phyloP scores from a whole-genome alignment of 202 grass and related monocot genomes.

The Cymbopogon flexuosus region DNA sequence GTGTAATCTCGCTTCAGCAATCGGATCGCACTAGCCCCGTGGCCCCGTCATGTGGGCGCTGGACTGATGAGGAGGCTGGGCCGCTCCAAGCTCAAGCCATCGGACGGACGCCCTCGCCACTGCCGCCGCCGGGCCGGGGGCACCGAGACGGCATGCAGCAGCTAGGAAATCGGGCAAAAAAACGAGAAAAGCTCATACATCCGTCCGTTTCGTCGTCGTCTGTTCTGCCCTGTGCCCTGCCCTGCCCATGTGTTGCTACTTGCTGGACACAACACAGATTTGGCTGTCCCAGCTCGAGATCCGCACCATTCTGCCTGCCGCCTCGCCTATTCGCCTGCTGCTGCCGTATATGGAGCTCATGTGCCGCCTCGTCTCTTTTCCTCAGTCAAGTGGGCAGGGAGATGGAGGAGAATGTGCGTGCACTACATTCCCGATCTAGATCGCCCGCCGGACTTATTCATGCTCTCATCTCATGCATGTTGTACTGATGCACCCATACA shows the following conservation, averaged over 20 bases:
- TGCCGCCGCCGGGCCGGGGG: too few relatives aligned
- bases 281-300: neutral
- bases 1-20: neutral
- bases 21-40: neutral
- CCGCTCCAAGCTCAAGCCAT: neutral
- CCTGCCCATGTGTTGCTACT: neutral
- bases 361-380: neutral
- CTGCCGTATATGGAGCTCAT: neutral
- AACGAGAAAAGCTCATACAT: neutral
- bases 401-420: slow-evolving; percentile 11
- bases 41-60: neutral
- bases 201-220: neutral
- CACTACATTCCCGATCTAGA: slow-evolving; percentile 33
- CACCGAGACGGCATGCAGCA: too few relatives aligned
- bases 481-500: too few relatives aligned
- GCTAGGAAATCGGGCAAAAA: too few relatives aligned
- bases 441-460: neutral
- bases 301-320: slow-evolving; percentile 3
- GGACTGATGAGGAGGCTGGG: too few relatives aligned
- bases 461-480: neutral
- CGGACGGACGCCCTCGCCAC: neutral
- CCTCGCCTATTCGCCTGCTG: neutral
- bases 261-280: neutral
- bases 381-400: neutral
- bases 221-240: neutral